Base-by-base conservation (phyloP, 2,329 filamentous ascomycete species). In the Colletotrichum incanum region DNA sequence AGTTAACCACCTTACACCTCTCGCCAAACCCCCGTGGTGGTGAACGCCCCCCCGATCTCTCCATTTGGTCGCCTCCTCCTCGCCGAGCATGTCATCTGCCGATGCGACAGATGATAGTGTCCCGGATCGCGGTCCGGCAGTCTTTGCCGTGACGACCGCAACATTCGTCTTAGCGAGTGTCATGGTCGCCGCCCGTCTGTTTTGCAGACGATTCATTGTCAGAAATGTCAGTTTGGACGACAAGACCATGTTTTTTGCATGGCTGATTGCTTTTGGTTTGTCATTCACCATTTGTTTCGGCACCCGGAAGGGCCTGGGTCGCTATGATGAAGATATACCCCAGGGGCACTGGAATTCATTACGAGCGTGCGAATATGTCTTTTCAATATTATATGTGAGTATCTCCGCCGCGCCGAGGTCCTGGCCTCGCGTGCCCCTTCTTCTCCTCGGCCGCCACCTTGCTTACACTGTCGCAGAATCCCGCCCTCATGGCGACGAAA, bases 401-500 rank as follows among this genome's bases (percentile, higher is more conserved):
- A 12, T 14, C 45, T 6, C 9, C 12, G 0, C 28, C n/a, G 20
- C 28, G 52, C 54, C 55, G 52, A 34, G n/a, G 28, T 14, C 34
- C 26, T 9, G 59, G 16, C 50, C 60, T 26, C 68, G 20, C 28
- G 16, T 54, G 28, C 28, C 28, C 28, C 28, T 3, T 3, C 50
- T 2, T 20, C 4, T 2, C 50, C 18, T 9, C 28, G 18, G 16
- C 49, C 49, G 26, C 49, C 41, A 26, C 12, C 52, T 43, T 34
- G 54, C 69, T 73, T 26, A 73, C 70, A 63, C 37, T 41, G 6
- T 12, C 45, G n/a, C 77, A 95, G 91, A 97, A 98, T 79, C 95
- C 95, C 16, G 93, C 94, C 4, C 86, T 98, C 67, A 97, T 97
- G 94, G 91, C 93, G 3, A 94, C 94, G 62, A 98, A 98, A 83